Conservation (phyloP, 2,329 filamentous ascomycete species). For the Penicillium digitatum region DNA sequence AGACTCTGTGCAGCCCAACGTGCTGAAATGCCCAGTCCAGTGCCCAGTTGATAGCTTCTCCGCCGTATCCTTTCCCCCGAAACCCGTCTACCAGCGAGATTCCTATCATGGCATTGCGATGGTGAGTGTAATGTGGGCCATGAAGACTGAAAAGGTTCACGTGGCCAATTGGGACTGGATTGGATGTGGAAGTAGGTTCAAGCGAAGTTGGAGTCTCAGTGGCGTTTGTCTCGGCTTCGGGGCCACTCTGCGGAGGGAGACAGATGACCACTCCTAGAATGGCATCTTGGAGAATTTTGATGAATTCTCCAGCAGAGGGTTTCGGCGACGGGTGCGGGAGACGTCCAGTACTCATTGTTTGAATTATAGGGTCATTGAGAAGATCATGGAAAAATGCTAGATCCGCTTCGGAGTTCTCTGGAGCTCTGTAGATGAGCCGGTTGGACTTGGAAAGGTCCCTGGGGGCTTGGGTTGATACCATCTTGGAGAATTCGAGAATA, state of each 20-base stretch:
- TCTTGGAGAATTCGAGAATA: neutral
- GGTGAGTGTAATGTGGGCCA: neutral
- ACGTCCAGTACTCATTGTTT: neutral
- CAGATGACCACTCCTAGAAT: conserved; percentile 3
- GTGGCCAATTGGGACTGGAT: neutral
- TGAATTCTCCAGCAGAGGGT: neutral
- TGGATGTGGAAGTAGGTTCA: neutral
- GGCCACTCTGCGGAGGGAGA: neutral
- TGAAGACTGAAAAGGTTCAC: neutral
- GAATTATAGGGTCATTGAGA: conserved; percentile 1
- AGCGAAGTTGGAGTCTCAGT: neutral
- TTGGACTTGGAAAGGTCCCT: neutral
- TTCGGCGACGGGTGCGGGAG: neutral
- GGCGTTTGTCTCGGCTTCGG: neutral
- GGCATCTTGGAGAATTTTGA: neutral
- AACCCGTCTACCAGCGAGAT: conserved; percentile 2
- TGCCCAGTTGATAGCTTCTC: conserved; percentile 14
- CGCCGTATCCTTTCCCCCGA: conserved; percentile 8
- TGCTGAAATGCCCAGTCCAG: conserved; percentile 13
- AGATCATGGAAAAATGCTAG: conserved; percentile 10
- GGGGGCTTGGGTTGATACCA: neutral
- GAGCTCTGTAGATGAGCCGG: conserved; percentile 13
- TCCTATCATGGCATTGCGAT: conserved; percentile 1
- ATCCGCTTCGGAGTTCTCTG: conserved; percentile 13
- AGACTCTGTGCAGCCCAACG: conserved; percentile 9